Conservation (phyloP, 257 asterid genomes). For the Ophiorrhiza pumila region DNA sequence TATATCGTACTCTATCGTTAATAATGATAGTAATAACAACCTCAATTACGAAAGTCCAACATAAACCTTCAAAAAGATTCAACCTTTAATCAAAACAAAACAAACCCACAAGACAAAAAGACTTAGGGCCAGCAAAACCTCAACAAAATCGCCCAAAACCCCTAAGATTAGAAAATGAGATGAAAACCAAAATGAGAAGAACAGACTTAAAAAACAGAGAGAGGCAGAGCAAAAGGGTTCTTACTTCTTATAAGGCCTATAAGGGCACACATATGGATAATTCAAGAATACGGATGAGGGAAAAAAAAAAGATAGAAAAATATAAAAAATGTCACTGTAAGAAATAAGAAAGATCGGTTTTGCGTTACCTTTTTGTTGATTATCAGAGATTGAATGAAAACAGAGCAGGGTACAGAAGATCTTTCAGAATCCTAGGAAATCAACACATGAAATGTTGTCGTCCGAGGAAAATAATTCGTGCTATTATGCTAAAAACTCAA, state of each 20-base stretch:
- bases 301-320: slow-evolving; percentile 24
- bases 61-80: slow-evolving; percentile 12
- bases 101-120: slow-evolving; percentile 21
- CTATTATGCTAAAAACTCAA: background rate
- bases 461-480: background rate
- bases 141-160: slow-evolving; percentile 17
- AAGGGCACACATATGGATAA: slow-evolving; percentile 30
- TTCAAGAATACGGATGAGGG: slow-evolving; percentile 31
- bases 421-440: slow-evolving; percentile 10
- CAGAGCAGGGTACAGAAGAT: slow-evolving; percentile 5
- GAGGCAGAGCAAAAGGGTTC: slow-evolving; percentile 14
- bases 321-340: background rate
- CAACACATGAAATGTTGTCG: background rate
- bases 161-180: slow-evolving; percentile 9
- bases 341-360: slow-evolving; percentile 2
- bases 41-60: background rate
- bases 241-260: slow-evolving; percentile 20
- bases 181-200: slow-evolving; percentile 8
- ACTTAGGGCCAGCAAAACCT: background rate
- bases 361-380: slow-evolving; percentile 16
- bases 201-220: slow-evolving; percentile 6
- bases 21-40: background rate
- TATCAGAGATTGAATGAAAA: slow-evolving; percentile 25
- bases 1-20: slow-evolving; percentile 23
- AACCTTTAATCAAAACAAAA: slow-evolving; percentile 17